phyloP scores from a whole-genome alignment of 805 yeast species.

The Grigorovia transvaalensis region DNA sequence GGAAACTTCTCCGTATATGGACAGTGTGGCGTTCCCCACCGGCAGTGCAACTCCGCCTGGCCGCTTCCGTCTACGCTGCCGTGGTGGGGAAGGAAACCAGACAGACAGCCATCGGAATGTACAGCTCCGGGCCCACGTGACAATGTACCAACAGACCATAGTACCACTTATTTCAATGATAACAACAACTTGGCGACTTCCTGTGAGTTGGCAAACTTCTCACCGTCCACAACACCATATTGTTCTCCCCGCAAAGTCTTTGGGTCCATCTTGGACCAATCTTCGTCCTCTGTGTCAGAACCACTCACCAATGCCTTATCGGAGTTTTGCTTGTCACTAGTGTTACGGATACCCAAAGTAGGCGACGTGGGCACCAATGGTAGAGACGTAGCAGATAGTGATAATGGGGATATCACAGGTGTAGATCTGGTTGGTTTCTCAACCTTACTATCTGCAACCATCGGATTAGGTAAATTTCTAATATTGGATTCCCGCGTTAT shows the following conservation, averaged over 20 bases:
- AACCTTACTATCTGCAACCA: too few relatives aligned
- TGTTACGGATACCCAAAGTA: neutral
- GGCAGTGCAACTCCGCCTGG: too few relatives aligned
- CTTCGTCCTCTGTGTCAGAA: slow-evolving; percentile 92
- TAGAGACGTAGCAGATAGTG: neutral
- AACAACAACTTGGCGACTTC: slow-evolving; percentile 1
- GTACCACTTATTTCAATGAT: neutral
- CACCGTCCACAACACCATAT: slow-evolving; percentile 9
- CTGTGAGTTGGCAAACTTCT: neutral
- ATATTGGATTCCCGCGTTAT: slow-evolving; percentile 28
- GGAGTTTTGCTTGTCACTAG: slow-evolving; percentile 3
- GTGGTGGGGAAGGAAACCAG: too few relatives aligned
- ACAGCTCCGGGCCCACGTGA: too few relatives aligned
- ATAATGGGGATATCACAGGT: neutral
- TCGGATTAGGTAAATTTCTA: slow-evolving; percentile 18
- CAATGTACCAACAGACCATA: neutral
- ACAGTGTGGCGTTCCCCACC: too few relatives aligned
- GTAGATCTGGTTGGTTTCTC: neutral
- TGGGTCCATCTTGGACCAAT: slow-evolving; percentile 89
- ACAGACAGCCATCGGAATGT: too few relatives aligned
- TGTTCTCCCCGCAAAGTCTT: slow-evolving; percentile 39
- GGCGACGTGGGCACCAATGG: neutral
- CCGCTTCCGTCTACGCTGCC: too few relatives aligned
- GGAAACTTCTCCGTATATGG: too few relatives aligned
- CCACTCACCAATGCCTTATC: slow-evolving; percentile 8